phyloP scores from a whole-genome alignment of 2,329 filamentous ascomycete genomes.

The Didymella arachidicola region DNA sequence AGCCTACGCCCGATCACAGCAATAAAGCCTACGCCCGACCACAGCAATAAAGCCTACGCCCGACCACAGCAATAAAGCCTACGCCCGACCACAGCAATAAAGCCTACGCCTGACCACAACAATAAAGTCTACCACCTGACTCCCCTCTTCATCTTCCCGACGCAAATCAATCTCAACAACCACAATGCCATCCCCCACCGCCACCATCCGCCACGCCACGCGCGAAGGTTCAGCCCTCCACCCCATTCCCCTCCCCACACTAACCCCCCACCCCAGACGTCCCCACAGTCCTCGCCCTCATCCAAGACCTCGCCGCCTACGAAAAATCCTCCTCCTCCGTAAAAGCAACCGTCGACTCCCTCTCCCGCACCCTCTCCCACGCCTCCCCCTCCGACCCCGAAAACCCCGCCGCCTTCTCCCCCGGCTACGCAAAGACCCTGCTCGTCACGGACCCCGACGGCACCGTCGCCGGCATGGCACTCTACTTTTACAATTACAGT shows the following conservation, averaged over 20 bases:
- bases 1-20: neutral
- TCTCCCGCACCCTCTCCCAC: conserved; percentile 81
- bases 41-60: too few species aligned
- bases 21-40: neutral
- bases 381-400: conserved; percentile 56
- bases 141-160: neutral
- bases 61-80: neutral
- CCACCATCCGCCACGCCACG: conserved; percentile 65
- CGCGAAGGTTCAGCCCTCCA: conserved; percentile 61
- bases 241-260: neutral
- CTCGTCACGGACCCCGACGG: conserved; percentile 61
- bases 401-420: conserved; percentile 51
- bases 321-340: conserved; percentile 79
- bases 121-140: too few species aligned
- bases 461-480: conserved; percentile 75
- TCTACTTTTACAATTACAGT: conserved; percentile 96
- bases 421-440: conserved; percentile 77
- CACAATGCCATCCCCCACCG: conserved; percentile 37
- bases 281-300: conserved; percentile 78
- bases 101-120: neutral
- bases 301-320: conserved; percentile 86
- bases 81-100: neutral
- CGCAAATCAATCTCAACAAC: neutral
- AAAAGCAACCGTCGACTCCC: conserved; percentile 77
- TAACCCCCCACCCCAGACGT: conserved; percentile 69